phyloP scores from a whole-genome alignment of 257 asterid genomes.

The Gentiana straminea region DNA sequence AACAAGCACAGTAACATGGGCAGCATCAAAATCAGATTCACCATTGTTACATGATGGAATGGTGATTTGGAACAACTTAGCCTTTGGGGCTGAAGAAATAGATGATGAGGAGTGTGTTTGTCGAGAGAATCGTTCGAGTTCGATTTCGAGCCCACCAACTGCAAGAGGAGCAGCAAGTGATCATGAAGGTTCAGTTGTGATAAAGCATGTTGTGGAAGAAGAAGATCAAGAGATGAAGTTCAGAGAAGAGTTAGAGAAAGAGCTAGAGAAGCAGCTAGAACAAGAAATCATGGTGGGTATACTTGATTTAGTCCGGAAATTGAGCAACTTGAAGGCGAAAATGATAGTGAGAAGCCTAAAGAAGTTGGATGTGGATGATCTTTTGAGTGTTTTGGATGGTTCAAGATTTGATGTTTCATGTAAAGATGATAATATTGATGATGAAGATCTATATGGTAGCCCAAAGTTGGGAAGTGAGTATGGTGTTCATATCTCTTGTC shows the following conservation, averaged over 20 bases:
- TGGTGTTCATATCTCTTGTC: background rate
- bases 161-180: background rate
- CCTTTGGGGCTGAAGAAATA: background rate
- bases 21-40: background rate
- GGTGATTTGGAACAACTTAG: constrained; percentile 9
- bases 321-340: constrained; percentile 9
- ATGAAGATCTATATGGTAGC: background rate
- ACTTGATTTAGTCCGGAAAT: constrained; percentile 4
- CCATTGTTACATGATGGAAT: background rate
- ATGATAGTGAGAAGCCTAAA: constrained; percentile 5
- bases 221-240: constrained; percentile 1
- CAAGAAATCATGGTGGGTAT: constrained; percentile 10
- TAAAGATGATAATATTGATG: background rate
- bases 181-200: background rate
- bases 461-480: background rate
- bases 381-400: constrained; percentile 9
- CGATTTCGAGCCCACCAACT: background rate
- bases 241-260: constrained; percentile 8
- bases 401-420: background rate
- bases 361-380: constrained; percentile 5
- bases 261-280: constrained; percentile 3
- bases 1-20: background rate
- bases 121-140: background rate
- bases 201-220: background rate
- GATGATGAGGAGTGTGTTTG: background rate